These are phyloP conservation scores for Eimeria necatrix DNA, from an alignment of 169 alveolate genomes.

Conservation along the genomic window DNA sequence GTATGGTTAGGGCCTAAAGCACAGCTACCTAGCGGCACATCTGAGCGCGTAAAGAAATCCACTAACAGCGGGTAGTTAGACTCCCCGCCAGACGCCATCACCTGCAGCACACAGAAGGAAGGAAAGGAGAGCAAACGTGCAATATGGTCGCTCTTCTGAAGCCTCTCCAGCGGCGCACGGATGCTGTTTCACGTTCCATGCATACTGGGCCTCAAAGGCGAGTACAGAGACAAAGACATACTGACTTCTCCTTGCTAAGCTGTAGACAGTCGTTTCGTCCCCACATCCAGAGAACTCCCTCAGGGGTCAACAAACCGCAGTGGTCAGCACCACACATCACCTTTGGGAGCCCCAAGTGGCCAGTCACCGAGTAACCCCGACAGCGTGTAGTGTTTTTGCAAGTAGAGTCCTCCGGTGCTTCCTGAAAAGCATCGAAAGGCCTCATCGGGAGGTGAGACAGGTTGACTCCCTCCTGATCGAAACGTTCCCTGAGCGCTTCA, in stretches of 20 bases:
- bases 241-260: constrained; percentile 53
- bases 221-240: background rate
- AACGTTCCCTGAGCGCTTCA: constrained; percentile 9
- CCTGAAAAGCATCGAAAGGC: constrained; percentile 47
- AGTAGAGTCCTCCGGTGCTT: background rate
- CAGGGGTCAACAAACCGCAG: constrained; percentile 63
- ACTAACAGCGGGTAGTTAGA: constrained; percentile 54
- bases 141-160: background rate
- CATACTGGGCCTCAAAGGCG: background rate
- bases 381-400: too few relatives aligned
- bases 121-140: background rate
- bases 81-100: constrained; percentile 62
- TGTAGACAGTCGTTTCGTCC: constrained; percentile 66
- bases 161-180: background rate
- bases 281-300: constrained; percentile 68
- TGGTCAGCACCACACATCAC: constrained; percentile 43
- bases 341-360: background rate
- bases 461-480: background rate
- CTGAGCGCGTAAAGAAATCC: constrained; percentile 33
- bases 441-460: background rate
- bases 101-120: constrained; percentile 4
- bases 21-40: constrained; percentile 48
- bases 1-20: constrained; percentile 44
- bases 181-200: background rate
- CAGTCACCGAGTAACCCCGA: background rate